Base-by-base conservation (phyloP, 768 basidiomycete species). In the Psilocybe tampanensis region DNA sequence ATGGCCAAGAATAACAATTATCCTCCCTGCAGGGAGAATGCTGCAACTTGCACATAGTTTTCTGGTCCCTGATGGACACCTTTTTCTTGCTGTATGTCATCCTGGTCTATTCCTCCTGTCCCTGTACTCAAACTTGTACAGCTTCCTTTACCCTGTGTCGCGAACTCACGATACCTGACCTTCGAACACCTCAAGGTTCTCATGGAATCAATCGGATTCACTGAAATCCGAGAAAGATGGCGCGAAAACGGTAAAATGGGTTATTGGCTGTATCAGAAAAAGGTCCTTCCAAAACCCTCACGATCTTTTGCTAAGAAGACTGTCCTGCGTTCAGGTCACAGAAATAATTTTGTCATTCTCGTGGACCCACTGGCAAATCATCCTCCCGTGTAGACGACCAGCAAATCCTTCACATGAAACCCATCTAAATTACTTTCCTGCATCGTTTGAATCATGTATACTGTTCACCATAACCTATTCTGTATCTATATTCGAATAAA, bases 141-240 rank as follows among this genome's bases (percentile, higher is more conserved):
- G 91, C 84, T 97, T 11, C 95, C 95, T 2, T 76, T 89, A 17
- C 88, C 95, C 2, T 97, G 95, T 67, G 79, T 95, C 13, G 69
- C 77, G 24, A 97, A 97, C 69, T 95, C 94, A 3, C 84, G 95
- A 13, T 95, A 95, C 68, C 72, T 92, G 60, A 83, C 86, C 9
- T 76, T 82, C 17, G 79, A 82, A 18, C 81, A 80, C 44, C 77
- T 95, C 7, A 71, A 70, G 21, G 67, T 68, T 2, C 72, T 93
- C 42, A 86, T 93, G 87, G 55, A 66, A 0, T 64, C 72, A 6
- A 67, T 93, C 6, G 92, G 92, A 0, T 95, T 94, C 66, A 65
- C 60, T 0, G 74, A 85, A 65, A 66, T 89, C 19, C 78, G 81
- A 54, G 78, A 77, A 44, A 78, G 80, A 59, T 90, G 87, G 86